These are phyloP conservation scores for Fermentozyma sake DNA, from an alignment of 1,139 yeast species.

Conservation along the genomic window DNA sequence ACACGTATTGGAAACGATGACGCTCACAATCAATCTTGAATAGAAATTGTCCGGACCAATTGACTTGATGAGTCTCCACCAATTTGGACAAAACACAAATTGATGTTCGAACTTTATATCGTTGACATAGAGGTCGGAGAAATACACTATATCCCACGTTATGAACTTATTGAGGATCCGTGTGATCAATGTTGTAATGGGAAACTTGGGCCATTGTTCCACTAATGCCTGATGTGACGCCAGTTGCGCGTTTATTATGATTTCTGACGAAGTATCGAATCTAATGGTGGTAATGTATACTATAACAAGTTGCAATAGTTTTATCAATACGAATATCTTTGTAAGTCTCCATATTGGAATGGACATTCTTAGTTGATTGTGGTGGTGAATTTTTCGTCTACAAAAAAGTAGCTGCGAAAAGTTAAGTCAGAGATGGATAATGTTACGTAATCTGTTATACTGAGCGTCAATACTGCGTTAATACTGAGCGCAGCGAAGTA, in stretches of 20 bases:
- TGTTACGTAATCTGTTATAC: no score
- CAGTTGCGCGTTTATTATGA: constrained; percentile 15
- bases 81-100: constrained; percentile 79
- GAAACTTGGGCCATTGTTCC: constrained; percentile 3
- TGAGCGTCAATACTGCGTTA: no score
- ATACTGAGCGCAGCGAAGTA: no score
- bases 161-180: constrained; percentile 46
- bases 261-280: constrained; percentile 38
- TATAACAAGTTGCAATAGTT: constrained; percentile 26
- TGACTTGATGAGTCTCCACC: constrained; percentile 55
- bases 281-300: constrained; percentile 29
- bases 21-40: constrained; percentile 36
- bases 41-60: constrained; percentile 31
- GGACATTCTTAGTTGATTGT: no score
- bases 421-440: no score
- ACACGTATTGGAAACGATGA: constrained; percentile 46
- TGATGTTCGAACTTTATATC: constrained; percentile 73
- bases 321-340: constrained; percentile 21
- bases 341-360: constrained; percentile 11
- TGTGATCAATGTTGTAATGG: constrained; percentile 4
- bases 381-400: no score
- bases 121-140: constrained; percentile 50
- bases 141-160: constrained; percentile 87
- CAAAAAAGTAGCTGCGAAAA: no score
- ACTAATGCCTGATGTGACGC: constrained; percentile 6